Evolutionary conservation across 2,329 filamentous ascomycete species (phyloP).

Genomic region (Exutisphaerella laricina): DNA sequence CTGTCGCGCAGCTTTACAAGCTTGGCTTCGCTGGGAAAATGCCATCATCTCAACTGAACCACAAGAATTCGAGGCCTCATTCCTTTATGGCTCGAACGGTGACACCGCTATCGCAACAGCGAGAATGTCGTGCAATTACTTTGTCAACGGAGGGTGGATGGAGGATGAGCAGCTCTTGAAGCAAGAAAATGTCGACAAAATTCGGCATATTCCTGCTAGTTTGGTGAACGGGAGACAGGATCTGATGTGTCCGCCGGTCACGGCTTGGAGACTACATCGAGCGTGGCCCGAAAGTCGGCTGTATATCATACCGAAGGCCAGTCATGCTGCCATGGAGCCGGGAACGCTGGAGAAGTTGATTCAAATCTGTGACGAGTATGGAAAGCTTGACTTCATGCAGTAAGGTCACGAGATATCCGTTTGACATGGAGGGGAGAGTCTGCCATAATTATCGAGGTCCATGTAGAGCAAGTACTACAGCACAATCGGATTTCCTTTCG

Average conservation of each 20-base stretch:
- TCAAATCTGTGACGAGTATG: conserved; percentile 5
- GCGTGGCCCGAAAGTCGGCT: conserved; percentile 6
- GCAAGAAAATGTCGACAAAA: conserved; percentile 5
- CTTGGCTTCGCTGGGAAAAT: background rate
- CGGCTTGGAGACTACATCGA: conserved; percentile 7
- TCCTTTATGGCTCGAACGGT: conserved; percentile 6
- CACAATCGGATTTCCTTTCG: no score
- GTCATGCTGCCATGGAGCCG: conserved; percentile 6
- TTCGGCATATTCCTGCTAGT: conserved; percentile 8
- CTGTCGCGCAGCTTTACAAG: background rate
- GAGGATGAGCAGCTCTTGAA: conserved; percentile 7
- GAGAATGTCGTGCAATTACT: conserved; percentile 6
- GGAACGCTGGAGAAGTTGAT: background rate
- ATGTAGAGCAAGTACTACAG: no score
- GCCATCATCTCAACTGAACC: background rate
- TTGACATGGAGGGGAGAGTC: no score
- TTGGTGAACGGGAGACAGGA: conserved; percentile 12
- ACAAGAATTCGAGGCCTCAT: background rate
- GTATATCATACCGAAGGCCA: conserved; percentile 6
- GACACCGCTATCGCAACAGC: background rate
- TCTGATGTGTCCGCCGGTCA: conserved; percentile 5
- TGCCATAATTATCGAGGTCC: no score
- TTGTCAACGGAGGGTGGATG: conserved; percentile 5
- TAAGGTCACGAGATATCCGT: no score
- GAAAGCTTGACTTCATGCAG: background rate